Percentiles rank a stretch among this genome's conserved stretches.
These are phyloP conservation scores for Fusarium sp. DNA, from an alignment of 2,329 filamentous ascomycete species.

Conservation along the genomic window DNA sequence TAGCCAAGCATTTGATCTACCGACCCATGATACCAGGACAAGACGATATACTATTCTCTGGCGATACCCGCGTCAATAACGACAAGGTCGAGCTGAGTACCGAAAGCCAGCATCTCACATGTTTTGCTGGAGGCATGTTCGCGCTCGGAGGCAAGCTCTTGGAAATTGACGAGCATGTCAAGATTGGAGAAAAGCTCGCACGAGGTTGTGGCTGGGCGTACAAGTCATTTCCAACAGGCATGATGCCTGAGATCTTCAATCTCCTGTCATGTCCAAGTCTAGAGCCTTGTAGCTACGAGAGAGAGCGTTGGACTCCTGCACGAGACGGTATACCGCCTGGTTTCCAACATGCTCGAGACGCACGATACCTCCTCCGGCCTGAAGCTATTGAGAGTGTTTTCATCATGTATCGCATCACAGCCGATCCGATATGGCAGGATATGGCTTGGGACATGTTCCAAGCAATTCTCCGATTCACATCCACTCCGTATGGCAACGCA, in stretches of 20 bases:
- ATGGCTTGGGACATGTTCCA: slow-evolving; percentile 65
- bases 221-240: slow-evolving; percentile 61
- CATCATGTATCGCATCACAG: slow-evolving; percentile 62
- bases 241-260: slow-evolving; percentile 68
- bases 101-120: slow-evolving; percentile 67
- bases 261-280: slow-evolving; percentile 57
- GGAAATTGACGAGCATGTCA: slow-evolving; percentile 58
- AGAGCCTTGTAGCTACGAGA: slow-evolving; percentile 49
- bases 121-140: slow-evolving; percentile 76
- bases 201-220: slow-evolving; percentile 70
- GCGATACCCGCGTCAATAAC: slow-evolving; percentile 46
- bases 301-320: slow-evolving; percentile 44
- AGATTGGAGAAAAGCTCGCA: slow-evolving; percentile 60
- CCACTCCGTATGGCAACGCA: slow-evolving; percentile 60
- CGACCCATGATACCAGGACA: slow-evolving; percentile 72
- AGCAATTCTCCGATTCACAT: slow-evolving; percentile 57
- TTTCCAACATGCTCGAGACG: slow-evolving; percentile 67
- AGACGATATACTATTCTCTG: slow-evolving; percentile 66
- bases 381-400: slow-evolving; percentile 64
- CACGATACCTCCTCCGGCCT: slow-evolving; percentile 61
- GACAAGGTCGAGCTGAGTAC: slow-evolving; percentile 42
- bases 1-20: slow-evolving; percentile 73
- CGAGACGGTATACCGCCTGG: slow-evolving; percentile 59
- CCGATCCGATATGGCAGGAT: slow-evolving; percentile 59
- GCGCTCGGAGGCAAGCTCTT: slow-evolving; percentile 72